phyloP scores from a whole-genome alignment of 805 yeast genomes.

The Maudiozyma pseudohumilis region DNA sequence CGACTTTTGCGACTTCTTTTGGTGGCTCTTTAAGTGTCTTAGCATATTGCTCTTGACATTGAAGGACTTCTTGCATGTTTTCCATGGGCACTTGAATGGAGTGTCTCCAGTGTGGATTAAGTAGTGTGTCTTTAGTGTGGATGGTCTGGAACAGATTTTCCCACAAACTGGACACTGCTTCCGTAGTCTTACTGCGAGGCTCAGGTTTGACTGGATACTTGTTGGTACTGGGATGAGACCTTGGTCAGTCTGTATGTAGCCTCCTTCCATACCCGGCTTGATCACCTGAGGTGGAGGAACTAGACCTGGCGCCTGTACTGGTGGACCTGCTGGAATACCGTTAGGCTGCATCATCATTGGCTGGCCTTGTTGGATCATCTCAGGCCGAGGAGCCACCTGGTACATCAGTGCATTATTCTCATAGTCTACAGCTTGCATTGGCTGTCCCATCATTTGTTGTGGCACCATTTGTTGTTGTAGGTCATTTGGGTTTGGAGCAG shows the following conservation, averaged over 20 bases:
- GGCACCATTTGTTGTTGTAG: not conserved
- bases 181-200: constrained; percentile 9
- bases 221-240: constrained; percentile 2
- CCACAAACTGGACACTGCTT: constrained; percentile 49
- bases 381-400: not conserved
- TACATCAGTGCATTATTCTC: not conserved
- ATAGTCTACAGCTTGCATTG: not conserved
- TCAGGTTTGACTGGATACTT: constrained; percentile 8
- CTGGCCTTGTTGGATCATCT: not conserved
- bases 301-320: not conserved
- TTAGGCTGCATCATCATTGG: not conserved
- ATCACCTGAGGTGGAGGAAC: not conserved
- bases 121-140: constrained; percentile 69
- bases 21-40: constrained; percentile 65
- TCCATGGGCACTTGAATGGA: constrained; percentile 56
- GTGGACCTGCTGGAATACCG: not conserved
- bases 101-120: constrained; percentile 79
- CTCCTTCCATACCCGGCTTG: not conserved
- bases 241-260: not conserved
- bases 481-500: not conserved
- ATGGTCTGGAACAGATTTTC: constrained; percentile 73
- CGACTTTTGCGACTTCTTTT: constrained; percentile 20
- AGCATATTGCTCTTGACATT: constrained; percentile 74
- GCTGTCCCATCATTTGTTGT: not conserved
- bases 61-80: constrained; percentile 57